Percentiles rank a stretch among this genome's conserved stretches.
These are phyloP conservation scores for Penicillium sp. DNA, from an alignment of 2,329 filamentous ascomycete genomes.

Conservation along the genomic window DNA sequence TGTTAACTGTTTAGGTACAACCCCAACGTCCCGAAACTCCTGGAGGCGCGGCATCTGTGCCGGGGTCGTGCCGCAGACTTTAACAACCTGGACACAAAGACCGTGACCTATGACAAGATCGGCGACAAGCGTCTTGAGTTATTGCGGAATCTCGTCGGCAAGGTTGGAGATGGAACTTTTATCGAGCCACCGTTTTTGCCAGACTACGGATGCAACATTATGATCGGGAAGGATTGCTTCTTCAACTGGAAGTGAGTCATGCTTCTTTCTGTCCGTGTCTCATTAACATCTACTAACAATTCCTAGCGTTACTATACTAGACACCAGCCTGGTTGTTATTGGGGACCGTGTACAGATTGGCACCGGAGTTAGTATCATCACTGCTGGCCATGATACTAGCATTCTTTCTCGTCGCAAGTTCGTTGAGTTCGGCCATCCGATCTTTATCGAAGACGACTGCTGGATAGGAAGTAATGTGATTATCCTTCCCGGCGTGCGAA, in stretches of 20 bases:
- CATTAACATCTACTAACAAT: neutral
- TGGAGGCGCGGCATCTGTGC: slow-evolving; percentile 25
- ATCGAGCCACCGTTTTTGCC: slow-evolving; percentile 27
- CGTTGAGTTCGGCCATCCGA: slow-evolving; percentile 43
- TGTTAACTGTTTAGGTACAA: slow-evolving; percentile 22
- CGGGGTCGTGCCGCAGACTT: slow-evolving; percentile 24
- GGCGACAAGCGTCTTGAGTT: slow-evolving; percentile 20
- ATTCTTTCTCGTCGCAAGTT: slow-evolving; percentile 42
- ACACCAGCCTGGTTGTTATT: slow-evolving; percentile 47
- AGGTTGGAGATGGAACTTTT: slow-evolving; percentile 24
- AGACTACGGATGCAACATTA: slow-evolving; percentile 30
- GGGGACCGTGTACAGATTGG: slow-evolving; percentile 48
- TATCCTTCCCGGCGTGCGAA: slow-evolving; percentile 37
- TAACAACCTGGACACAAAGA: slow-evolving; percentile 24
- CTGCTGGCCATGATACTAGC: slow-evolving; percentile 47
- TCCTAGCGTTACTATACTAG: slow-evolving; percentile 48
- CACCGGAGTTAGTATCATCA: slow-evolving; percentile 46
- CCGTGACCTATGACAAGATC: slow-evolving; percentile 23
- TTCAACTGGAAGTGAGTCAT: slow-evolving; percentile 27
- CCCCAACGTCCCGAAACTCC: slow-evolving; percentile 19
- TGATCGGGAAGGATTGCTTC: slow-evolving; percentile 26
- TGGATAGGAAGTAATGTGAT: slow-evolving; percentile 45
- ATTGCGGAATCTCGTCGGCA: slow-evolving; percentile 23
- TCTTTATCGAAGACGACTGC: slow-evolving; percentile 43
- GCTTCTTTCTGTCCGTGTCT: too few relatives aligned